A percentile compares a stretch with the other conserved stretches of the same genome.
Evolutionary conservation across 2,329 filamentous ascomycete species (phyloP).

Genomic region (Juglanconis juglandina): DNA sequence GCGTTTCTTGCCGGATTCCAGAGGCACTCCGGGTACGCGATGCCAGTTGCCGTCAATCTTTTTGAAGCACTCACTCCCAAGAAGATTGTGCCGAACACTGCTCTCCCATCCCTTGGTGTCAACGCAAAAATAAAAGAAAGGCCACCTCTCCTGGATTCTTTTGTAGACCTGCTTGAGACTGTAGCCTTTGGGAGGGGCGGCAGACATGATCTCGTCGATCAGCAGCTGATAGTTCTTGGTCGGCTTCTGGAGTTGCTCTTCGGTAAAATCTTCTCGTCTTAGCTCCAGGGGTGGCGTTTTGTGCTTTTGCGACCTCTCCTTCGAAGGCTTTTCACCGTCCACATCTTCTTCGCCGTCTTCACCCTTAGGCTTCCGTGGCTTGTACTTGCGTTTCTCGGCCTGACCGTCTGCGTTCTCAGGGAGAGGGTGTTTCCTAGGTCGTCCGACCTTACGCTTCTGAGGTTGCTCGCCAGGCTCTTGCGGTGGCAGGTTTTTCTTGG

Average conservation of each 20-base stretch:
- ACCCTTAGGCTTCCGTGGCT: slow-evolving; percentile 47
- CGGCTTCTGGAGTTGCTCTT: slow-evolving; percentile 57
- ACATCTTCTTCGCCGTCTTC: slow-evolving; percentile 53
- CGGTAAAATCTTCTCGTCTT: slow-evolving; percentile 52
- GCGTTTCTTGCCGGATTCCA: slow-evolving; percentile 60
- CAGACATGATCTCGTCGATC: slow-evolving; percentile 57
- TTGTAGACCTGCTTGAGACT: slow-evolving; percentile 63
- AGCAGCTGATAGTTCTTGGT: slow-evolving; percentile 61
- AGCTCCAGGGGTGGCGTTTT: slow-evolving; percentile 60
- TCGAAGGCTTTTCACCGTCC: slow-evolving; percentile 51
- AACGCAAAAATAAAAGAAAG: slow-evolving; percentile 57
- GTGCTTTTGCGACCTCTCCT: slow-evolving; percentile 60
- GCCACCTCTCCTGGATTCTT: slow-evolving; percentile 55
- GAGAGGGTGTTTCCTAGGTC: slow-evolving; percentile 60
- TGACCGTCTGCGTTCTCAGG: slow-evolving; percentile 53
- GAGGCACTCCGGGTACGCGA: slow-evolving; percentile 54
- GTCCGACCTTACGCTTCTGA: slow-evolving; percentile 62
- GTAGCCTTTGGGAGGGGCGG: slow-evolving; percentile 50
- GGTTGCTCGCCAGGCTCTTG: slow-evolving; percentile 46
- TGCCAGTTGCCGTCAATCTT: slow-evolving; percentile 59
- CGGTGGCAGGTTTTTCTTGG: slow-evolving; percentile 49
- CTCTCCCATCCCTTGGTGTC: slow-evolving; percentile 66
- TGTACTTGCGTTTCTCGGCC: slow-evolving; percentile 64
- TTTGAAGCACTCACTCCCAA: slow-evolving; percentile 58
- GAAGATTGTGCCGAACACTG: slow-evolving; percentile 61